phyloP scores from a whole-genome alignment of 140 eudicot genomes.

The Anethum foeniculum region DNA sequence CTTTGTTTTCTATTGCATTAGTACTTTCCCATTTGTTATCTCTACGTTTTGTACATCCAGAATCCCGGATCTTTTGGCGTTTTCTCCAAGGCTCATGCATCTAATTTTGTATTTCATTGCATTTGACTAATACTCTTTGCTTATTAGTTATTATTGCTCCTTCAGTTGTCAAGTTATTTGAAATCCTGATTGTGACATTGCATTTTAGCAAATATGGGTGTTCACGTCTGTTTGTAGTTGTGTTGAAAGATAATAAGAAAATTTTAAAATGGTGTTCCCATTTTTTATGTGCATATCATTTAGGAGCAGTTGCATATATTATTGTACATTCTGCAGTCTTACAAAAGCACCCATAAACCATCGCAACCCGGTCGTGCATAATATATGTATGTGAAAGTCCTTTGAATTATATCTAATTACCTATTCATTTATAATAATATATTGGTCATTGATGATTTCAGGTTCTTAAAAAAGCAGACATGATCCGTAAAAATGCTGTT shows the following conservation, averaged over 20 bases:
- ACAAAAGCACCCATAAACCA: neutral
- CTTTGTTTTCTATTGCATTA: neutral
- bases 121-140: neutral
- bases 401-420: neutral
- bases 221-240: neutral
- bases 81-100: neutral
- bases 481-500: slow-evolving; percentile 97
- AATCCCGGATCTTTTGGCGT: neutral
- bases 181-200: neutral
- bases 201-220: neutral
- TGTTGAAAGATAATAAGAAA: neutral
- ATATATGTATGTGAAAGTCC: neutral
- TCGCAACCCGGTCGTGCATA: neutral
- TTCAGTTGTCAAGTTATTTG: neutral
- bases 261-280: neutral
- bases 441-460: slow-evolving; percentile 16
- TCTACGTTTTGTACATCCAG: neutral
- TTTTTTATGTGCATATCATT: neutral
- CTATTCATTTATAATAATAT: neutral
- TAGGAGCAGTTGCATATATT: neutral
- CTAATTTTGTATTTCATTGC: neutral
- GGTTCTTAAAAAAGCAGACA: slow-evolving; percentile 95
- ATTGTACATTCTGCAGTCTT: neutral
- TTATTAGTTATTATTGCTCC: neutral
- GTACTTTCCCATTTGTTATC: neutral